Evolutionary conservation across 345 rosid genomes (phyloP), one percentile per base, ranked within the genome.

Genomic region (Lenwebbia sp.): DNA sequence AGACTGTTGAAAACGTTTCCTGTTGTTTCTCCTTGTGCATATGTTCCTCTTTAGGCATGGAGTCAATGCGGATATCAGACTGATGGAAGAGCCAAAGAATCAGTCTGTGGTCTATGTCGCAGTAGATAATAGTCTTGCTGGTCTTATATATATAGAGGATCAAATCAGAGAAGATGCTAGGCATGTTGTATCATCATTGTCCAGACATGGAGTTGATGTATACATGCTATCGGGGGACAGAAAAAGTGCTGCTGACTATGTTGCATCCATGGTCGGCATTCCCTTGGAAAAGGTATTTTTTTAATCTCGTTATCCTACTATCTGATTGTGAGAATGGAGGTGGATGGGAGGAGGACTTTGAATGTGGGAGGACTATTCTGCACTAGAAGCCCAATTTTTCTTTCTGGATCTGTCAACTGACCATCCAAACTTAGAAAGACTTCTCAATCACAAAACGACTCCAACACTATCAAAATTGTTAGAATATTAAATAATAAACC

Each of bases 171-270:
- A 96, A 87, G 99, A 97, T 92, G 99, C 99, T 83, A 87, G 91
- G 41, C 91, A 90, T 83, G 98, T 96, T 90, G 95, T 97, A 83
- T 92, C 89, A 81, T 86, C 94, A 85, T 88, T 97, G 90, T 90
- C 92, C 86, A 89, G 90, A 56, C 94, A 89, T 85, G 99, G 99
- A 84, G 92, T 97, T 84, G 87, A 89, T 87, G 96, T 95, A 28
- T 96, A 92, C 93, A 96, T 97, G 98, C 89, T 97, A 78, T 97
- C 99, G 84, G 99, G 99, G 83, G 99, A 97, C 92, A 96, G 94
- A 91, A 94, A 87, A 90, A 93, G 82, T 86, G 88, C 94, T 87
- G 98, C 99, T 14, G 97, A 97, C 87, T 88, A 95, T 87, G 98
- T 96, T 86, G 99, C 98, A 70, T 96, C 98, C 54, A 86, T 92